phyloP scores from a whole-genome alignment of 768 basidiomycete species.

The Pleurotus citrinopileatus region DNA sequence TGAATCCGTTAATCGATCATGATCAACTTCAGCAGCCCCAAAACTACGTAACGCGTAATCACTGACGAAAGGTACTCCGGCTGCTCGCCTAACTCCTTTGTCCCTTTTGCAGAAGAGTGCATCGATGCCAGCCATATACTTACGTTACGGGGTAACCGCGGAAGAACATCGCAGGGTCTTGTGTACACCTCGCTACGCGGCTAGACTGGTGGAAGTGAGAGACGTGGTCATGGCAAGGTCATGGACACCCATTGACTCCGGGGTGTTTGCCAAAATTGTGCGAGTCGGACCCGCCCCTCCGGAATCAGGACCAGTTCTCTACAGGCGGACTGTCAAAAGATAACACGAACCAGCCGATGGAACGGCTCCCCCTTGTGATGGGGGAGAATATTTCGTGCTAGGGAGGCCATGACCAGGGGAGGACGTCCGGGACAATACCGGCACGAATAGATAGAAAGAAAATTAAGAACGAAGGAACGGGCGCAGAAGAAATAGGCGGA shows the following conservation, averaged over 20 bases:
- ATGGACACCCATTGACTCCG: slow-evolving; percentile 2
- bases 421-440: neutral
- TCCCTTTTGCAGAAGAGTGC: neutral
- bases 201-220: neutral
- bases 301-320: neutral
- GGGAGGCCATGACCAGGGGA: neutral
- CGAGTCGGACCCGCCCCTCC: slow-evolving; percentile 2
- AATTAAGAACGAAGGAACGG: neutral
- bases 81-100: neutral
- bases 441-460: neutral
- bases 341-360: neutral
- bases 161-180: slow-evolving; percentile 3
- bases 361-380: neutral
- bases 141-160: slow-evolving; percentile 1
- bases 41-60: slow-evolving; percentile 1
- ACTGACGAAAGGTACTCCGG: neutral
- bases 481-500: no score
- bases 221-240: slow-evolving; percentile 5
- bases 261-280: neutral
- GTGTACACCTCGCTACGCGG: neutral
- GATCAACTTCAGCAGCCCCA: neutral
- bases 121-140: neutral
- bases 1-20: slow-evolving; percentile 9
- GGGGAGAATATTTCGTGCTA: neutral
- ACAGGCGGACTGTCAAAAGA: slow-evolving; percentile 6